Conservation (phyloP, 73 alveolate species). For the Durusdinium trenchii region DNA sequence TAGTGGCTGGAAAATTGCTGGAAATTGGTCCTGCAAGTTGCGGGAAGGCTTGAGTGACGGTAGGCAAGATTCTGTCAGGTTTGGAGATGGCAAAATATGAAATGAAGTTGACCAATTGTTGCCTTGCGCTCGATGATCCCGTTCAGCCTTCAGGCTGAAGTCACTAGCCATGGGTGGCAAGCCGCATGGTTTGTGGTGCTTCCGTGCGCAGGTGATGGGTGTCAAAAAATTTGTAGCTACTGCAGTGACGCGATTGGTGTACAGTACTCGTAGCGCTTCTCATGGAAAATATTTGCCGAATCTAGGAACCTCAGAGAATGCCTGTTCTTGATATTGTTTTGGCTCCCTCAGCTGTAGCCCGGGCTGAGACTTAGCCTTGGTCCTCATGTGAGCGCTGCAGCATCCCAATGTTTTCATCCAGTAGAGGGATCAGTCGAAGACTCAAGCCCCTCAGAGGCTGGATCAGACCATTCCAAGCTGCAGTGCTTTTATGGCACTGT, state of each 20-base stretch:
- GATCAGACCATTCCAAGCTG: not conserved
- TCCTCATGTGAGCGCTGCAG: not conserved
- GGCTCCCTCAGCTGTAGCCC: conserved; percentile 57
- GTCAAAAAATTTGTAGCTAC: not conserved
- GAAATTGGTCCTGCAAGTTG: too few relatives aligned
- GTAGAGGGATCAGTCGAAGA: conserved; percentile 65
- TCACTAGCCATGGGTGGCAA: not conserved
- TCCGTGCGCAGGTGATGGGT: not conserved
- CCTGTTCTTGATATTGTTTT: too few relatives aligned
- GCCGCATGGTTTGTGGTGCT: not conserved
- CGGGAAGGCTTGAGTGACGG: too few relatives aligned
- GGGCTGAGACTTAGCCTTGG: not conserved
- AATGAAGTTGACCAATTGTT: not conserved
- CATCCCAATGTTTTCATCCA: not conserved
- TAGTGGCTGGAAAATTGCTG: too few relatives aligned
- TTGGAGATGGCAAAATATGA: not conserved
- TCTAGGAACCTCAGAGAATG: not conserved
- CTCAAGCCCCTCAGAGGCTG: not conserved
- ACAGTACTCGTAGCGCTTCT: not conserved
- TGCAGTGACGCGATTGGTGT: not conserved
- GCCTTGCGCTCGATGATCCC: not conserved
- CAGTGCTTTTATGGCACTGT: not conserved
- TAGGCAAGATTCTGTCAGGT: not conserved
- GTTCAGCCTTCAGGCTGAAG: not conserved
- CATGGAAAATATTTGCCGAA: not conserved